Evolutionary conservation across 805 yeast species (phyloP).

Genomic region (Alloascoidea africana): DNA sequence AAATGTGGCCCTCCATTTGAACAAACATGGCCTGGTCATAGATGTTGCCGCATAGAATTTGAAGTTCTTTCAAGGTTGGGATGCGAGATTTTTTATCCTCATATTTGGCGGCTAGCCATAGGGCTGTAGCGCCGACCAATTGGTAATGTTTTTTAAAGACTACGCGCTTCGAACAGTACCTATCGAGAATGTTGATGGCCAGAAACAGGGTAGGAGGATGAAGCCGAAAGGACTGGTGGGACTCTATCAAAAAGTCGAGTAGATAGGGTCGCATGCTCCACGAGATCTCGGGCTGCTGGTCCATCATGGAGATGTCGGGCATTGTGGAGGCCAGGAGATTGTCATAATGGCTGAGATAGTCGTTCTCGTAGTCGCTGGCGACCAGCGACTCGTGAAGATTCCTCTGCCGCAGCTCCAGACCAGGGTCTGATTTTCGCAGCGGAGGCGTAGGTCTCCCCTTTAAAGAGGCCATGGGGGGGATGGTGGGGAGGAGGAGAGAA

Average conservation of each 20-base stretch:
- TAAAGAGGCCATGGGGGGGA: too few relatives aligned
- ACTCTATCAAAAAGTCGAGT: slow-evolving; percentile 53
- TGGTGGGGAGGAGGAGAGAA: too few relatives aligned
- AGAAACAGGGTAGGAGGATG: slow-evolving; percentile 47
- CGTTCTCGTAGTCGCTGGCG: too few relatives aligned
- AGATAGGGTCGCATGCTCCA: slow-evolving; percentile 59
- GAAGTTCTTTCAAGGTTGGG: slow-evolving; percentile 45
- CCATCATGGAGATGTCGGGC: slow-evolving; percentile 52
- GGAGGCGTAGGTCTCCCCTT: too few relatives aligned
- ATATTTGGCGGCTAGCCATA: slow-evolving; percentile 64
- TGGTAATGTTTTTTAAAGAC: slow-evolving; percentile 63
- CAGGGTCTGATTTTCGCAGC: too few relatives aligned
- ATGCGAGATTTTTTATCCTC: slow-evolving; percentile 48
- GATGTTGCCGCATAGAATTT: slow-evolving; percentile 38
- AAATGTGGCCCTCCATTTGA: slow-evolving; percentile 47
- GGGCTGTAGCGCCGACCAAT: slow-evolving; percentile 59
- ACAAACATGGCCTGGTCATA: slow-evolving; percentile 31
- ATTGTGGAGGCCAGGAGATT: too few relatives aligned
- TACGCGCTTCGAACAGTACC: slow-evolving; percentile 64
- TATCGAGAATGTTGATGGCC: slow-evolving; percentile 52
- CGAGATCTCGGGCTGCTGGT: slow-evolving; percentile 78
- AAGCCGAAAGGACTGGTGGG: slow-evolving; percentile 35
- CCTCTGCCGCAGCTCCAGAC: too few relatives aligned
- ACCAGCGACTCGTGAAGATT: too few relatives aligned
- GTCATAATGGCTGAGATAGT: too few relatives aligned